Percentiles rank a stretch among this genome's conserved stretches.
These are phyloP conservation scores for Pyrenophora graminea DNA, from an alignment of 2,329 filamentous ascomycete genomes.

Conservation along the genomic window DNA sequence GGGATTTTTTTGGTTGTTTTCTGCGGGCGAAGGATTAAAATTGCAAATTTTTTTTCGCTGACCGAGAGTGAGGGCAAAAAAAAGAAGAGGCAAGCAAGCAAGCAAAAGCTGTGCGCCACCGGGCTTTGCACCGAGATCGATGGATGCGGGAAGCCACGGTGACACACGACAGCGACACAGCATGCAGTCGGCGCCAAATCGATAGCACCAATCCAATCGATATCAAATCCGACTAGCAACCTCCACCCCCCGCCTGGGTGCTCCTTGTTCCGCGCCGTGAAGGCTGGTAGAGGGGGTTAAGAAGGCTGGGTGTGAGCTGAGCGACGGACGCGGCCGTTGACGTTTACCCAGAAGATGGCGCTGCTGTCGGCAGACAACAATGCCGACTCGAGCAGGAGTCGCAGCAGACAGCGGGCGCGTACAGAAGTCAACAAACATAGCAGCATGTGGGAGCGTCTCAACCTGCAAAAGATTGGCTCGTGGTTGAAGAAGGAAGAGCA, in stretches of 20 bases:
- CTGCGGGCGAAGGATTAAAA: constrained; percentile 11
- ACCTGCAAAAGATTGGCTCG: constrained; percentile 47
- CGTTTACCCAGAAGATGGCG: constrained; percentile 28
- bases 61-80: neutral
- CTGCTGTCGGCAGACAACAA: constrained; percentile 32
- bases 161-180: constrained; percentile 33
- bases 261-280: constrained; percentile 3
- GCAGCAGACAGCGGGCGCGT: constrained; percentile 40
- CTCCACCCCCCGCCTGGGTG: constrained; percentile 7
- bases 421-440: constrained; percentile 41
- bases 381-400: constrained; percentile 34
- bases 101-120: neutral
- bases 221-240: constrained; percentile 11
- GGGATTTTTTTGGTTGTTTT: constrained; percentile 8
- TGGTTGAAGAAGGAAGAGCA: constrained; percentile 49
- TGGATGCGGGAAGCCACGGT: constrained; percentile 38
- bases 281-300: constrained; percentile 9
- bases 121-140: constrained; percentile 20
- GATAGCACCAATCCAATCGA: constrained; percentile 34
- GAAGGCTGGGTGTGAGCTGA: constrained; percentile 17
- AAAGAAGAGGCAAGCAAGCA: neutral
- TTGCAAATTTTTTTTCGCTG: neutral
- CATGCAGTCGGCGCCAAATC: constrained; percentile 40
- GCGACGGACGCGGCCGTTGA: neutral
- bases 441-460: constrained; percentile 45